Base-by-base conservation (phyloP, 164 flowering plant species). In the Nymphaea thermarum region DNA sequence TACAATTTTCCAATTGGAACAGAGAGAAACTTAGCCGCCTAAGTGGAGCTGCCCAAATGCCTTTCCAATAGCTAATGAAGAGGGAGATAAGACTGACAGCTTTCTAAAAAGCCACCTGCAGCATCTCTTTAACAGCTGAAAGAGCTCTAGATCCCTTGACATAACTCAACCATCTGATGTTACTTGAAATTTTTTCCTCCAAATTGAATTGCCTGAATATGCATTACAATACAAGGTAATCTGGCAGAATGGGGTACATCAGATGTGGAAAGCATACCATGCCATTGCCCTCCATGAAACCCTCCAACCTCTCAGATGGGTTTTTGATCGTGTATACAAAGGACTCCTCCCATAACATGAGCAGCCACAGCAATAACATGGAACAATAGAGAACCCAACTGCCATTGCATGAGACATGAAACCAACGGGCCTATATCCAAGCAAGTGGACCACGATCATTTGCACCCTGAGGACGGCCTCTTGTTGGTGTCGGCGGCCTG, bases 401-500 rank as follows among this genome's bases (percentile, higher is more conserved):
- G 42, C 7, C 63, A 61, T 1, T 16, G 14, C 17, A 65, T 14
- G 4, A 57, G 62, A 61, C 63, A 16, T 5, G 63, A 16, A 61
- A 16, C 6, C 15, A 15, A 61, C 15, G 15, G 71, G 65, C 70
- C 74, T 80, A 95, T 71, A 92, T 90, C 98, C 98, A 95, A 71
- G 99, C 98, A 72, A 92, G 89, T 71, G 98, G 85, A 69, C 98
- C 97, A 69, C 93, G 85, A 64, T 92, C 99, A 71, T 82, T 95
- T 62, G 90, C 62, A 63, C 78, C 86, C 82, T 86, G 99, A 62
- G 99, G 99, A 62, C 99, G 97, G 43, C 99, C 99, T 84, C 98
- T 81, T 42, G 99, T 95, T 70, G 99, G 99, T 65, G 99, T 95
- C 60, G 98, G 90, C 47, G 98, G 98, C 77, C 99, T 81, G 80